Evolutionary conservation across 108 stramenopile genomes (phyloP).

Genomic region (Cylindrotheca closterium): DNA sequence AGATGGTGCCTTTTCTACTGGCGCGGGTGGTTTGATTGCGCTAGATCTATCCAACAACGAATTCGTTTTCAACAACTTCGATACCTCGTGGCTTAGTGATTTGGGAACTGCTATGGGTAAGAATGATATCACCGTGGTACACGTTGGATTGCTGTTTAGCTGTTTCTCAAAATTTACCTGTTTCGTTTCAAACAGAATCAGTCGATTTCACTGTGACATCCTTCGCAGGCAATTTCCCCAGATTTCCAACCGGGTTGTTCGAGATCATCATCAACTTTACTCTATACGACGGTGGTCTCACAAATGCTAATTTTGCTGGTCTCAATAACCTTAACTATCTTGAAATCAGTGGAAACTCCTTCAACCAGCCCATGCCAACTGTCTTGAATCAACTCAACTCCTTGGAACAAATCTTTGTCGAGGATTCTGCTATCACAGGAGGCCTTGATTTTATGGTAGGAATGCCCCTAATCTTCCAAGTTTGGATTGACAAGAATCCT

Average conservation of each 20-base stretch:
- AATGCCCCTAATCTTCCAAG: conserved; percentile 31
- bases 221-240: conserved; percentile 21
- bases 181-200: conserved; percentile 2
- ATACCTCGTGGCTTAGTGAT: conserved; percentile 28
- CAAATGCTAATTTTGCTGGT: conserved; percentile 20
- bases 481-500: conserved; percentile 36
- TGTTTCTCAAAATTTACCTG: no score
- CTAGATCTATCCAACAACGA: conserved; percentile 30
- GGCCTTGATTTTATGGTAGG: conserved; percentile 30
- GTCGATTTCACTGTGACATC: conserved; percentile 23
- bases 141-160: no score
- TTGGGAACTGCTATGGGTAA: conserved; percentile 29
- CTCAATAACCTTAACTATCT: conserved; percentile 25
- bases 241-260: conserved; percentile 22
- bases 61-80: conserved; percentile 28
- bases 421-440: conserved; percentile 30
- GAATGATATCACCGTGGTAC: background rate
- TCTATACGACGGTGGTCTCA: conserved; percentile 27
- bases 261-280: conserved; percentile 31
- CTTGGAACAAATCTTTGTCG: conserved; percentile 28
- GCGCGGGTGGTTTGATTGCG: conserved; percentile 20
- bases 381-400: conserved; percentile 18
- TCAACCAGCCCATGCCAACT: conserved; percentile 23
- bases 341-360: conserved; percentile 26
- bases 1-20: conserved; percentile 31